Percentiles rank a stretch among this genome's conserved stretches.
phyloP scores from a whole-genome alignment of 1,284 basidiomycete genomes.

The Gomphus bonarii region DNA sequence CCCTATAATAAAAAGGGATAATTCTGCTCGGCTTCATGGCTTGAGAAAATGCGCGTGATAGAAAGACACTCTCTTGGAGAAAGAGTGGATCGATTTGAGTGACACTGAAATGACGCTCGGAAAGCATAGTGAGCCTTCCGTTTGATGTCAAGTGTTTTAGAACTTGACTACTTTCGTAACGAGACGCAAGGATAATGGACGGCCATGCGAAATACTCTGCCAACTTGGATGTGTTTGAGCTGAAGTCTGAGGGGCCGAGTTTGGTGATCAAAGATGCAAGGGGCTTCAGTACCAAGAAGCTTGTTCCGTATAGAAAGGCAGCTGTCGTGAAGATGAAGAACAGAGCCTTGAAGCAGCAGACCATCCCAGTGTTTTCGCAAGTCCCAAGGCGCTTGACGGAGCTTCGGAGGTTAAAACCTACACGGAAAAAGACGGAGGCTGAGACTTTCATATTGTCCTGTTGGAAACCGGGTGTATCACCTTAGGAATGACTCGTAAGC shows the following conservation, averaged over 20 bases:
- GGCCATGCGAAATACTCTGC: background rate
- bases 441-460: background rate
- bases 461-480: background rate
- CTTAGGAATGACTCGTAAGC: background rate
- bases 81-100: background rate
- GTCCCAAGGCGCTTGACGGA: background rate
- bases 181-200: background rate
- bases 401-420: background rate
- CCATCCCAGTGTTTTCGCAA: background rate
- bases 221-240: background rate
- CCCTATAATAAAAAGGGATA: constrained; percentile 72
- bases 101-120: background rate
- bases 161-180: background rate
- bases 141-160: background rate
- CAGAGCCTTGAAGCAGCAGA: background rate
- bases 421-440: background rate
- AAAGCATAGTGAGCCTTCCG: background rate
- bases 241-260: background rate
- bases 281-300: background rate
- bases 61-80: constrained; percentile 23
- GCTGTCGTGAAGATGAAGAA: background rate
- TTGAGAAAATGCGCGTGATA: constrained; percentile 59
- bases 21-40: constrained; percentile 63
- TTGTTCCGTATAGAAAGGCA: background rate
- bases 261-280: background rate